A percentile compares a stretch with the other conserved stretches of the same genome.
These are phyloP conservation scores for Pugionium dolabratum DNA, from an alignment of 345 rosid genomes.

Conservation along the genomic window DNA sequence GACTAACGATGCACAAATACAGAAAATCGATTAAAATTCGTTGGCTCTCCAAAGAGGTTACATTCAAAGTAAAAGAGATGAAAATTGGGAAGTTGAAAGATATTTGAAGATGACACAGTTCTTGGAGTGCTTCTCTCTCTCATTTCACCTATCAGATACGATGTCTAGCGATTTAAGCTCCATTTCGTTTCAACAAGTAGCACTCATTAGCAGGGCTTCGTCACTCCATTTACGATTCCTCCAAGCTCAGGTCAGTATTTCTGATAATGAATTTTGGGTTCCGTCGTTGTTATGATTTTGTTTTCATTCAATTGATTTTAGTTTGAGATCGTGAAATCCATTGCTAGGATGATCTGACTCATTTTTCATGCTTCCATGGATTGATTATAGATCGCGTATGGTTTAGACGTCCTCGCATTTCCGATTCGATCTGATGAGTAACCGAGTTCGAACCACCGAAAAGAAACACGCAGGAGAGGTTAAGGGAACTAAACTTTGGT, in stretches of 20 bases:
- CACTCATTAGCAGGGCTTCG: background rate
- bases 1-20: background rate
- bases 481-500: slow-evolving; percentile 35
- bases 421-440: slow-evolving; percentile 4
- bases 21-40: background rate
- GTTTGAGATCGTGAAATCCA: too few relatives aligned
- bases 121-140: slow-evolving; percentile 21
- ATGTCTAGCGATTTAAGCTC: background rate
- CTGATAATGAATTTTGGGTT: background rate
- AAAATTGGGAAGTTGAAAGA: slow-evolving; percentile 2
- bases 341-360: too few relatives aligned
- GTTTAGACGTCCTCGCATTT: slow-evolving; percentile 1
- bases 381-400: background rate
- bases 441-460: background rate
- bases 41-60: background rate
- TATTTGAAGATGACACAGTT: slow-evolving; percentile 17
- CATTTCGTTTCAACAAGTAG: background rate
- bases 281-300: too few relatives aligned
- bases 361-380: background rate
- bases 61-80: background rate
- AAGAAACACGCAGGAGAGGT: background rate
- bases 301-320: too few relatives aligned
- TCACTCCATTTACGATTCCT: background rate
- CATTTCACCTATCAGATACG: background rate
- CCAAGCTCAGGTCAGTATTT: slow-evolving; percentile 1